phyloP scores from a whole-genome alignment of 2,329 filamentous ascomycete genomes.

The Tolypocladium ovalisporum region DNA sequence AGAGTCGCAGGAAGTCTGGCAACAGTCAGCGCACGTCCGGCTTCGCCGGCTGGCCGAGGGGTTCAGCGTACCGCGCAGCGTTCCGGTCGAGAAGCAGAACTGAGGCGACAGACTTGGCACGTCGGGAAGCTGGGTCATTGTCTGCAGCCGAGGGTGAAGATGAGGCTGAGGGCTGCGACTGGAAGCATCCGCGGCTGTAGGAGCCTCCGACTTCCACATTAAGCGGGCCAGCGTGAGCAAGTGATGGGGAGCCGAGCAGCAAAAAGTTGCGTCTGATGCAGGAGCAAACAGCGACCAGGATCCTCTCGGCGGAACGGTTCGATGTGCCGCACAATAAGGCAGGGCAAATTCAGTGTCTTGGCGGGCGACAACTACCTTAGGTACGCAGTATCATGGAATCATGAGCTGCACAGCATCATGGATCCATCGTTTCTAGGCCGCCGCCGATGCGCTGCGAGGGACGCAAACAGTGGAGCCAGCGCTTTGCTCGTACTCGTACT shows the following conservation, averaged over 20 bases:
- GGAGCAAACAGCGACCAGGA: background rate
- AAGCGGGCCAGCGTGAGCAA: slow-evolving; percentile 34
- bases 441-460: background rate
- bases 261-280: background rate
- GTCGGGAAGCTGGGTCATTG: slow-evolving; percentile 34
- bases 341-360: no score
- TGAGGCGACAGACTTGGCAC: slow-evolving; percentile 54
- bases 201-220: slow-evolving; percentile 35
- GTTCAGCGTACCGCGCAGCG: slow-evolving; percentile 49
- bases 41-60: background rate
- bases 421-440: background rate
- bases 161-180: slow-evolving; percentile 15
- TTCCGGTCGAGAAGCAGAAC: slow-evolving; percentile 65
- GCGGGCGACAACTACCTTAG: background rate
- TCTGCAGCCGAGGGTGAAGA: slow-evolving; percentile 19
- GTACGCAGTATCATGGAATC: no score
- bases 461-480: background rate
- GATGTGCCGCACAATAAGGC: no score
- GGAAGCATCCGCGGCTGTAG: slow-evolving; percentile 23
- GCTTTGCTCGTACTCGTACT: background rate
- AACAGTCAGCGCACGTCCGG: background rate
- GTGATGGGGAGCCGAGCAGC: background rate
- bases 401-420: background rate
- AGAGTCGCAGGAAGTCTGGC: slow-evolving; percentile 81
- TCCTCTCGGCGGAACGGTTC: background rate